Conservation (phyloP, 208 protist genomes). For the Herpetomonas samuelpessoai region DNA sequence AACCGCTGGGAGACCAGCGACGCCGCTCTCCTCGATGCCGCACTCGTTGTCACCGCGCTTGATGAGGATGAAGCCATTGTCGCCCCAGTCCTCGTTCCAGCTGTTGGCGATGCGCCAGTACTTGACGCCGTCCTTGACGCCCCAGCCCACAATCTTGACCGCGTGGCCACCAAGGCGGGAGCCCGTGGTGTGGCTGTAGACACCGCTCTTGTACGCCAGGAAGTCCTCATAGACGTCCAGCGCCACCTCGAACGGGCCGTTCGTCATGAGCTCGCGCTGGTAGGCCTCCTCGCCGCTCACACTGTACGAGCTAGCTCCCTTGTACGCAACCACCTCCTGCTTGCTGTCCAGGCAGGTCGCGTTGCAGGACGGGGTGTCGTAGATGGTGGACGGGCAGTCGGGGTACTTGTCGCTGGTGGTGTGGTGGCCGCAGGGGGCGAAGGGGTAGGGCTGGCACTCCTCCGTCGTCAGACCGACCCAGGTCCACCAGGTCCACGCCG, state of each 20-base stretch:
- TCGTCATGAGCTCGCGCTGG: slow-evolving; percentile 79
- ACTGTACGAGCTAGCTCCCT: slow-evolving; percentile 41
- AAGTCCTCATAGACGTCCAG: slow-evolving; percentile 92
- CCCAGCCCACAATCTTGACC: slow-evolving; percentile 88
- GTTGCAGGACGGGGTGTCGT: slow-evolving; percentile 79
- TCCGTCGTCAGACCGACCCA: slow-evolving; percentile 62
- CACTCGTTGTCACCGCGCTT: slow-evolving; percentile 73
- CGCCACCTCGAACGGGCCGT: slow-evolving; percentile 87
- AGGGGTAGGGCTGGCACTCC: slow-evolving; percentile 83
- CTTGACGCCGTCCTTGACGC: slow-evolving; percentile 46
- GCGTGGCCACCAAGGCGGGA: slow-evolving; percentile 77
- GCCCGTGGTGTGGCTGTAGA: slow-evolving; percentile 84
- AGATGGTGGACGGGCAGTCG: slow-evolving; percentile 52
- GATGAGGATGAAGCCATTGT: slow-evolving; percentile 86
- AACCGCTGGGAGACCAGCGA: slow-evolving; percentile 35
- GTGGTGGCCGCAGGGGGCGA: slow-evolving; percentile 75
- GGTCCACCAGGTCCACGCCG: slow-evolving; percentile 72
- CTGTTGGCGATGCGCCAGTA: slow-evolving; percentile 94
- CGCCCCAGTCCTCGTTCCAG: slow-evolving; percentile 88
- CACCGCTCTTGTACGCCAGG: slow-evolving; percentile 83
- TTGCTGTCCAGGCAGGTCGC: slow-evolving; percentile 36
- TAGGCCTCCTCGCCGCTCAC: slow-evolving; percentile 59
- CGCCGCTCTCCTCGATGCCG: slow-evolving; percentile 66
- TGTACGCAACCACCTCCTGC: slow-evolving; percentile 42
- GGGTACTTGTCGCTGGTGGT: slow-evolving; percentile 51